These are phyloP conservation scores for Sesbania bispinosa DNA, from an alignment of 306 rosid species.

Conservation along the genomic window DNA sequence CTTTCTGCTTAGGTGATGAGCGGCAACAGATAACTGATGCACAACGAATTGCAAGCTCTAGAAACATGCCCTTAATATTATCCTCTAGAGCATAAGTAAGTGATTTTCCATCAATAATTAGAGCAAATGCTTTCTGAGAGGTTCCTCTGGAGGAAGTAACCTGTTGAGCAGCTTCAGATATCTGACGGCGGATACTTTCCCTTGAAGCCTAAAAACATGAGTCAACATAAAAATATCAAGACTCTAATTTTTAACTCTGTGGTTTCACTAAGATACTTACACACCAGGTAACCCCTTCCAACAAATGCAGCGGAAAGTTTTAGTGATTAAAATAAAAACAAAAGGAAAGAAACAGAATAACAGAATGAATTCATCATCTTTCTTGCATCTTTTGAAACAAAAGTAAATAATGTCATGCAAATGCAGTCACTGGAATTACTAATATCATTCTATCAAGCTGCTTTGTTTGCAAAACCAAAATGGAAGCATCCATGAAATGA, in stretches of 20 bases:
- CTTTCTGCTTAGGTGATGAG: constrained; percentile 97
- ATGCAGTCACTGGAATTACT: neutral
- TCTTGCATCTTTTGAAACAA: neutral
- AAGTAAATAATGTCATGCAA: neutral
- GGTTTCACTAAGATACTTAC: neutral
- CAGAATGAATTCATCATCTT: neutral
- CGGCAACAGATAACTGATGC: constrained; percentile 98
- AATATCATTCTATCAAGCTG: neutral
- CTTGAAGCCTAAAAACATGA: constrained; percentile 63
- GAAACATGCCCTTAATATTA: constrained; percentile 54
- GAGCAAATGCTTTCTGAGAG: constrained; percentile 71
- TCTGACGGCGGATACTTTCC: constrained; percentile 56
- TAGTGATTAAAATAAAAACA: neutral
- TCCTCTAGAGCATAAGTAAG: constrained; percentile 85
- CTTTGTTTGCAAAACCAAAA: neutral
- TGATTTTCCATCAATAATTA: constrained; percentile 94
- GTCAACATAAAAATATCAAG: constrained; percentile 17
- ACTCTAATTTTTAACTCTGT: neutral
- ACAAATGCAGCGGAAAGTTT: neutral
- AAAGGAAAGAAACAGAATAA: neutral
- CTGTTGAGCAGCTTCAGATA: constrained; percentile 58
- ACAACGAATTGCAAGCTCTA: constrained; percentile 67
- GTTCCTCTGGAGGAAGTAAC: constrained; percentile 47
- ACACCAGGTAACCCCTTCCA: neutral
- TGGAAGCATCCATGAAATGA: neutral